Percentiles rank a stretch among this genome's conserved stretches.
Conservation (phyloP, 352 stramenopile genomes). For the Phytophthora colocasiae region DNA sequence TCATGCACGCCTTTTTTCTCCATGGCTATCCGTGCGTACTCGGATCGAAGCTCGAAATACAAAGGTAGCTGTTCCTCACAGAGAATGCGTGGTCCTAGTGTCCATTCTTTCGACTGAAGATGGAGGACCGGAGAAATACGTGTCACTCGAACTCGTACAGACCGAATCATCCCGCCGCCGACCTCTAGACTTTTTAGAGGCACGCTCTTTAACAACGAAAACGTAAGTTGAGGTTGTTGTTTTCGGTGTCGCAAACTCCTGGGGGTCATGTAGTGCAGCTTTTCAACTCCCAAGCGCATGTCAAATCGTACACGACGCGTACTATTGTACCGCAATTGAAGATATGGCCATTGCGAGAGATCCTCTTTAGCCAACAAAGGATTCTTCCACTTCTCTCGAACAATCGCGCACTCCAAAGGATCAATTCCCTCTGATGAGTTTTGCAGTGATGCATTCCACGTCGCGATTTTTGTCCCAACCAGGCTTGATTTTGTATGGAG, state of each 20-base stretch:
- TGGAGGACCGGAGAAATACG: slow-evolving; percentile 68
- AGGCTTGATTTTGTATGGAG: slow-evolving; percentile 43
- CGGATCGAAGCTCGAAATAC: slow-evolving; percentile 55
- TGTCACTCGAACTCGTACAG: slow-evolving; percentile 54
- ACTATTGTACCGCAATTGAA: slow-evolving; percentile 75
- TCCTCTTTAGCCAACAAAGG: slow-evolving; percentile 62
- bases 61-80: slow-evolving; percentile 67
- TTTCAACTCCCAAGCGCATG: slow-evolving; percentile 57
- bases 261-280: slow-evolving; percentile 27
- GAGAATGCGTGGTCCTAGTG: slow-evolving; percentile 65
- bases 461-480: slow-evolving; percentile 68
- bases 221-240: slow-evolving; percentile 39
- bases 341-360: slow-evolving; percentile 57
- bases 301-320: slow-evolving; percentile 57
- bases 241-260: slow-evolving; percentile 8
- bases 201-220: slow-evolving; percentile 69
- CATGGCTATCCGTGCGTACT: slow-evolving; percentile 29
- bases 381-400: slow-evolving; percentile 51
- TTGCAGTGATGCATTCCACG: slow-evolving; percentile 72
- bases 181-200: slow-evolving; percentile 70
- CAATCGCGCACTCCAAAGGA: slow-evolving; percentile 67
- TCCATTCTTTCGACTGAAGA: slow-evolving; percentile 73
- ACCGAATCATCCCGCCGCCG: slow-evolving; percentile 66
- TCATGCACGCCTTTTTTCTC: slow-evolving; percentile 26
- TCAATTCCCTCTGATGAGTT: slow-evolving; percentile 74